phyloP scores from a whole-genome alignment of 169 alveolate genomes.

The Neospora caninum region DNA sequence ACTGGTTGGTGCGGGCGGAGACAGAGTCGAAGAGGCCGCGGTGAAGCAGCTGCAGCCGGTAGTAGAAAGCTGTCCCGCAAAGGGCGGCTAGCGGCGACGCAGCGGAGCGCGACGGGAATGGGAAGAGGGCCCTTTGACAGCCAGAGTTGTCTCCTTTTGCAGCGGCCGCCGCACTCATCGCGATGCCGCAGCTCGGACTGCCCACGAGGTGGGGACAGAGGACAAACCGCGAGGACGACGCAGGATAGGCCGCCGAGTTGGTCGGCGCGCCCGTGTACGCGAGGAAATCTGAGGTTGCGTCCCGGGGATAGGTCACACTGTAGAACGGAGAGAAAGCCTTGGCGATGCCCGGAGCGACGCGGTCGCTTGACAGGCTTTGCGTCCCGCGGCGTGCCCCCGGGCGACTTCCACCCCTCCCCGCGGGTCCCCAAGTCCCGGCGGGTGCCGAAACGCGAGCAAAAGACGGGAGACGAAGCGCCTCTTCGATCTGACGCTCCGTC shows the following conservation, averaged over 20 bases:
- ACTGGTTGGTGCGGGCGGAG: background rate
- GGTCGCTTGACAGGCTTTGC: no score
- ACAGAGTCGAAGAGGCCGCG: background rate
- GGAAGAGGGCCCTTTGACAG: background rate
- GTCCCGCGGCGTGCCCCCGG: background rate
- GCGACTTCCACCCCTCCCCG: background rate
- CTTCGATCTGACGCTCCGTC: constrained; percentile 50
- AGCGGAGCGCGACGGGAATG: background rate
- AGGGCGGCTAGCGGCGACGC: background rate
- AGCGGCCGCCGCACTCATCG: background rate
- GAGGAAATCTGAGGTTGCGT: background rate
- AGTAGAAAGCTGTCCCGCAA: background rate
- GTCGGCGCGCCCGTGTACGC: background rate
- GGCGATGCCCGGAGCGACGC: no score
- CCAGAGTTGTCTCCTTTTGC: background rate
- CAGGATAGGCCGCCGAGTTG: background rate
- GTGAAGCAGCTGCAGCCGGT: background rate
- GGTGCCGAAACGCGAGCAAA: background rate
- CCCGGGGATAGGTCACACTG: background rate
- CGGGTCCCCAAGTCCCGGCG: background rate
- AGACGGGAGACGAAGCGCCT: constrained; percentile 20
- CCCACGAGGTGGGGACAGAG: background rate
- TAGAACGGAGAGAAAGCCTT: background rate
- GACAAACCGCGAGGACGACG: background rate
- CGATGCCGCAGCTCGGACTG: background rate